Evolutionary conservation across 106 monocot genomes (phyloP), one percentile per base, ranked within the genome.

Genomic region (Xerophyta viscosa): DNA sequence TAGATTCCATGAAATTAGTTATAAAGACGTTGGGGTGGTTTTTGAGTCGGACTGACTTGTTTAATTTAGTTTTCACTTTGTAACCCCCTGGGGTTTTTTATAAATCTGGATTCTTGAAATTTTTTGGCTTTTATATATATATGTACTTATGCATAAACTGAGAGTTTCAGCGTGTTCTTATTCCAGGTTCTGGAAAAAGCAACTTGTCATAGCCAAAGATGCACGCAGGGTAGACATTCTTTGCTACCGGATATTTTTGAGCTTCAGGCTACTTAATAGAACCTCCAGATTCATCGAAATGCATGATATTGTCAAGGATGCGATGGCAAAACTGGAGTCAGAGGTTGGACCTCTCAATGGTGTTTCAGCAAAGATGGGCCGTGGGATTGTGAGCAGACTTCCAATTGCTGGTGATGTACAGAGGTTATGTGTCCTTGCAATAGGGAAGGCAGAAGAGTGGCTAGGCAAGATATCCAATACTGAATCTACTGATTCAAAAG

Each of bases 301-400:
- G 53, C 85, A 84, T 56, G 58, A 77, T 23, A 73, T 88, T 31
- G 71, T 96, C 13, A 61, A 46, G 44, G 66, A 81, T 29, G 79
- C 85, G 44, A 85, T 79, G 57, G 55, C 57, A 27, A 89, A 79
- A 37, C 78, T 96, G 17, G 84, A 96, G 46, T 69, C 71, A 47
- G 96, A 96, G 72, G 85, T 89, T 37, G 85, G 96, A 61, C 73
- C 84, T 19, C 27, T 96, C 12, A 76, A 76, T 71, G 78, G 84
- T 18, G 96, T 89, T 27, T 85, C 88, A 8, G 69, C 76, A 20
- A 68, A 73, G 45, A 89, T 83, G 81, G 84, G 76, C 17, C 75
- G 96, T 39, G 87, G 87, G 28, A 89, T 96, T 41, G 96, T 96
- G 0, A 89, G 88, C 57, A 60, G 96, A 72, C 82, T 96, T 31